Evolutionary conservation across 164 flowering plant genomes (phyloP), one percentile per base, ranked within the genome.

Genomic region (Vitis rotundifolia): DNA sequence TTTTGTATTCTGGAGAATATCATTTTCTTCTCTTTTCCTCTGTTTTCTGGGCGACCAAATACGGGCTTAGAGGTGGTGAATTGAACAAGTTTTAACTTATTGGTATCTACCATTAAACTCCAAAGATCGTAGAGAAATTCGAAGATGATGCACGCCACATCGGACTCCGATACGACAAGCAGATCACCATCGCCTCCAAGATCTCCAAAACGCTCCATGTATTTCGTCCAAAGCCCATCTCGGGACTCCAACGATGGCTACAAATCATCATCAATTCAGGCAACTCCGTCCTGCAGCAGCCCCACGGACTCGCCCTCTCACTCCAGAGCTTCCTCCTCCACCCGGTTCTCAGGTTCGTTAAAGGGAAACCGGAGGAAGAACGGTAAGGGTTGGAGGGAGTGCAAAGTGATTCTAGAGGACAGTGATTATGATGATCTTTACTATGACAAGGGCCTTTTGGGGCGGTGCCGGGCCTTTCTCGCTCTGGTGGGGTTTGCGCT

Each of bases 161-260:
- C 83, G 0, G 87, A 81, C 9, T 84, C 82, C 2, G 87, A 81
- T 63, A 29, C 70, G 2, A 81, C 84, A 29, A 79, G 83, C 66
- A 26, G 65, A 9, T 72, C 68, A 2, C 64, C 80, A 8, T 75
- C 84, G 0, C 67, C 83, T 0, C 71, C 79, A 1, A 9, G 75
- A 31, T 80, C 82, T 1, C 78, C 81, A 1, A 76, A 73, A 19
- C 79, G 74, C 11, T 67, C 77, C 7, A 61, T 61, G 0, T 86
- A 86, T 75, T 81, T 78, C 74, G 87, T 86, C n/a, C 84, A 81
- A 28, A 86, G 89, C 73, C 89, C 89, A 1, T 75, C 85, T 0
- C 51, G 79, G 0, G 85, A 83, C 70, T 86, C 89, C 9, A 71
- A 85, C 69, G 84, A 82, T 49, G 86, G 66, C 54, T 78, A 73